These are phyloP conservation scores for Poterioochromonas sp. DNA, from an alignment of 352 stramenopile genomes.

Conservation along the genomic window DNA sequence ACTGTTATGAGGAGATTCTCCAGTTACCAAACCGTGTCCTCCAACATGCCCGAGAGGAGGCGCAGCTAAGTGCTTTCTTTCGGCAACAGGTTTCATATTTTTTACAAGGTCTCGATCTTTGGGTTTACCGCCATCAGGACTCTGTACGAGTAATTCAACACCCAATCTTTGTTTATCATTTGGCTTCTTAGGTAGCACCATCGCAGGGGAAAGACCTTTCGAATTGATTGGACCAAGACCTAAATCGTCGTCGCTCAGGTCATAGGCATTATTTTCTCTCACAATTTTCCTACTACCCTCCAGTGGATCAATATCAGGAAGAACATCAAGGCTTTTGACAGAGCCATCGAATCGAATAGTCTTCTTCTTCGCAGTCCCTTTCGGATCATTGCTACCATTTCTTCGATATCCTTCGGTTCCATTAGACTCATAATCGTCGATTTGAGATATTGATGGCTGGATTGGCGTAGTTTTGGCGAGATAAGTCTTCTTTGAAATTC, in stretches of 20 bases:
- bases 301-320: background rate
- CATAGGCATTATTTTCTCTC: background rate
- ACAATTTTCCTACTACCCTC: background rate
- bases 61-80: background rate
- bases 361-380: background rate
- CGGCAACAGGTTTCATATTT: background rate
- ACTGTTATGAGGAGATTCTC: no score
- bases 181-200: background rate
- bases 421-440: background rate
- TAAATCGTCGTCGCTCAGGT: background rate
- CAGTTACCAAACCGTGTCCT: slow-evolving; percentile 7
- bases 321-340: background rate
- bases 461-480: background rate
- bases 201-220: no score
- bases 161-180: background rate
- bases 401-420: background rate
- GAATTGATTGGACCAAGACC: background rate
- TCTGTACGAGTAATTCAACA: background rate
- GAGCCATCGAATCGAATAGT: background rate
- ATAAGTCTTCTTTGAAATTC: background rate
- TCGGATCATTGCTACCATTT: background rate
- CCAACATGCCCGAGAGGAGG: background rate
- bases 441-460: background rate
- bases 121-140: background rate
- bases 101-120: background rate